phyloP scores from a whole-genome alignment of 345 rosid species.

The Excoecaria agallocha region DNA sequence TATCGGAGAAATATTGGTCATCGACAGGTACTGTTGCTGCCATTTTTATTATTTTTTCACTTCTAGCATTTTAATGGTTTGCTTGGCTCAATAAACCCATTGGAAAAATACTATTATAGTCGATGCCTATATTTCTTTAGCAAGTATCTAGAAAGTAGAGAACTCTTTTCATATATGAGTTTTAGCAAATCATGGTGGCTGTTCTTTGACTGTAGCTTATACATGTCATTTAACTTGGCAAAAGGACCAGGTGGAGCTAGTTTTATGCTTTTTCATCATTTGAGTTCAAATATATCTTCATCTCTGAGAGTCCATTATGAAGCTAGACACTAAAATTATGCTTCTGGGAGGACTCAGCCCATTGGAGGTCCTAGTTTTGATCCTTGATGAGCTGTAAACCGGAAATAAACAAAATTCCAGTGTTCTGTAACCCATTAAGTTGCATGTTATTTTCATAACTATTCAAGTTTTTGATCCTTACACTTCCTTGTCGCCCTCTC shows the following conservation, averaged over 20 bases:
- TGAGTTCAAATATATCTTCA: background rate
- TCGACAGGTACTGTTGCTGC: slow-evolving; percentile 59
- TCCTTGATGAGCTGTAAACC: background rate
- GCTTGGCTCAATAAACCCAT: background rate
- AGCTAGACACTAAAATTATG: background rate
- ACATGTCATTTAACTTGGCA: background rate
- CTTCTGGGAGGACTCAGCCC: background rate
- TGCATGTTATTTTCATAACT: background rate
- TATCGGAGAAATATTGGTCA: slow-evolving; percentile 96
- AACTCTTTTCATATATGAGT: background rate
- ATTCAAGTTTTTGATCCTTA: background rate
- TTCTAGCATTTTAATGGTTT: background rate
- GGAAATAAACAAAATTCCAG: background rate
- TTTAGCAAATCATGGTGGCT: background rate
- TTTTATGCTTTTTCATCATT: background rate
- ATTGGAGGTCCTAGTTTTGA: background rate
- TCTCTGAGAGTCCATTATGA: background rate
- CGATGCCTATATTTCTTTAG: background rate
- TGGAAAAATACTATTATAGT: background rate
- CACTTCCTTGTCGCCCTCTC: background rate
- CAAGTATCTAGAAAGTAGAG: background rate
- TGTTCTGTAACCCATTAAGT: background rate
- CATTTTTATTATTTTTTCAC: background rate
- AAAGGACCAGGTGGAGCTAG: background rate
- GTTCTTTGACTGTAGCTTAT: background rate